These are phyloP conservation scores for Microsporum canis DNA, from an alignment of 2,329 filamentous ascomycete genomes.

Conservation along the genomic window DNA sequence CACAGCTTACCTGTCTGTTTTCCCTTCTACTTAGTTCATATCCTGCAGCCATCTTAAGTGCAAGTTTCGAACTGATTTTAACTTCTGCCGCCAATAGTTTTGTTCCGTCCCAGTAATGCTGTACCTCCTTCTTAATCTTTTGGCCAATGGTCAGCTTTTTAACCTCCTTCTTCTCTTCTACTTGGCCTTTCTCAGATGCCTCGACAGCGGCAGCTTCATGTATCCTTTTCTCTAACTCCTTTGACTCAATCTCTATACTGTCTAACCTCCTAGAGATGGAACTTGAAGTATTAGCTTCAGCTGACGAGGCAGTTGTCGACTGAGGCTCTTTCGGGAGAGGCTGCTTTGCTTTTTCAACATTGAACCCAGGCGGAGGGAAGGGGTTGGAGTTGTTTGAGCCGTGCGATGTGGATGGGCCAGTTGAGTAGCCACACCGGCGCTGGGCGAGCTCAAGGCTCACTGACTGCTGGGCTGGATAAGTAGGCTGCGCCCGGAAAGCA, in stretches of 20 bases:
- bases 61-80: constrained; percentile 80
- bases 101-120: constrained; percentile 97
- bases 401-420: constrained; percentile 45
- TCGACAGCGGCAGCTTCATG: constrained; percentile 3
- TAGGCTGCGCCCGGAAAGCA: neutral
- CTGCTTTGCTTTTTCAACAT: constrained; percentile 79
- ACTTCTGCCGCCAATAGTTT: constrained; percentile 89
- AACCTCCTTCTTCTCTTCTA: constrained; percentile 57
- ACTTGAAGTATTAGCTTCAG: constrained; percentile 28
- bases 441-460: constrained; percentile 36
- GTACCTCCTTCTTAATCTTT: constrained; percentile 85
- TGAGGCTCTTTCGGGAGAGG: constrained; percentile 41
- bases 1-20: constrained; percentile 56
- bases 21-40: constrained; percentile 94
- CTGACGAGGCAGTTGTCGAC: constrained; percentile 11
- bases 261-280: neutral
- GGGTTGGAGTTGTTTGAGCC: constrained; percentile 32
- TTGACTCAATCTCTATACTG: constrained; percentile 27
- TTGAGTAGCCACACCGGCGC: constrained; percentile 39
- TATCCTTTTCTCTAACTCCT: constrained; percentile 33
- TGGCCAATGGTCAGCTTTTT: constrained; percentile 83
- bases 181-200: constrained; percentile 42
- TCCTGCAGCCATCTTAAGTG: constrained; percentile 92
- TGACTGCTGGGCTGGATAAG: neutral
- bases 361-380: constrained; percentile 79